These are phyloP conservation scores for Fusarium sp. DNA, from an alignment of 2,329 filamentous ascomycete species.

Conservation along the genomic window DNA sequence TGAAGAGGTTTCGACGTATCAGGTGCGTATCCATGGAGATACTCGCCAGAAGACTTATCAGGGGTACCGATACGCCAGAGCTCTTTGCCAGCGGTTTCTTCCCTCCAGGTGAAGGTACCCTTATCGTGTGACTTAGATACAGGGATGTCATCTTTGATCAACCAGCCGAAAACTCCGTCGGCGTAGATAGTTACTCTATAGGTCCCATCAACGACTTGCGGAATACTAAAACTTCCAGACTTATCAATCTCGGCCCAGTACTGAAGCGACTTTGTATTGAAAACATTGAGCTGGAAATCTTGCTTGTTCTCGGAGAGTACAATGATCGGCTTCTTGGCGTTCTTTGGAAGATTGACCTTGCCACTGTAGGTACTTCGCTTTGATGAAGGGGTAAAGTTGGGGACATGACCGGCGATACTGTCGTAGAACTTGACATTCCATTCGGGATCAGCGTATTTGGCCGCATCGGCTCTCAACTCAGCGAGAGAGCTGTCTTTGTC, in stretches of 20 bases:
- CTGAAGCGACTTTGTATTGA: slow-evolving; percentile 65
- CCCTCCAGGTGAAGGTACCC: slow-evolving; percentile 17
- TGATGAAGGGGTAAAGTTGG: slow-evolving; percentile 21
- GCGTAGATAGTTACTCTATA: slow-evolving; percentile 40
- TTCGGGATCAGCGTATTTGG: slow-evolving; percentile 27
- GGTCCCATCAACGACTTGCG: slow-evolving; percentile 26
- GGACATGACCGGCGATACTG: slow-evolving; percentile 29
- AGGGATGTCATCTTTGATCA: slow-evolving; percentile 51
- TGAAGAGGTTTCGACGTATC: slow-evolving; percentile 62
- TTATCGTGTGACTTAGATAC: slow-evolving; percentile 51
- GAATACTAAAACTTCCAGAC: slow-evolving; percentile 53
- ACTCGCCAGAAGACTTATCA: slow-evolving; percentile 71
- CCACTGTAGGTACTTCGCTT: slow-evolving; percentile 27
- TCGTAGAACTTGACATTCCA: slow-evolving; percentile 41
- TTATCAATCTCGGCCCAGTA: slow-evolving; percentile 68
- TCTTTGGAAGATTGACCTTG: slow-evolving; percentile 31
- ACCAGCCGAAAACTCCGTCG: slow-evolving; percentile 37
- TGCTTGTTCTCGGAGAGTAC: slow-evolving; percentile 57
- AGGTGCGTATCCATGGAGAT: slow-evolving; percentile 64
- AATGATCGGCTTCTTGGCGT: slow-evolving; percentile 57
- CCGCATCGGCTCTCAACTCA: slow-evolving; percentile 29
- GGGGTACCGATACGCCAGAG: slow-evolving; percentile 36
- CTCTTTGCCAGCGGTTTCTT: slow-evolving; percentile 30
- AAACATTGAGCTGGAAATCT: slow-evolving; percentile 56
- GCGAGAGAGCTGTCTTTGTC: neutral